Conservation (phyloP, 2,329 filamentous ascomycete species). For the Calonectria montana region DNA sequence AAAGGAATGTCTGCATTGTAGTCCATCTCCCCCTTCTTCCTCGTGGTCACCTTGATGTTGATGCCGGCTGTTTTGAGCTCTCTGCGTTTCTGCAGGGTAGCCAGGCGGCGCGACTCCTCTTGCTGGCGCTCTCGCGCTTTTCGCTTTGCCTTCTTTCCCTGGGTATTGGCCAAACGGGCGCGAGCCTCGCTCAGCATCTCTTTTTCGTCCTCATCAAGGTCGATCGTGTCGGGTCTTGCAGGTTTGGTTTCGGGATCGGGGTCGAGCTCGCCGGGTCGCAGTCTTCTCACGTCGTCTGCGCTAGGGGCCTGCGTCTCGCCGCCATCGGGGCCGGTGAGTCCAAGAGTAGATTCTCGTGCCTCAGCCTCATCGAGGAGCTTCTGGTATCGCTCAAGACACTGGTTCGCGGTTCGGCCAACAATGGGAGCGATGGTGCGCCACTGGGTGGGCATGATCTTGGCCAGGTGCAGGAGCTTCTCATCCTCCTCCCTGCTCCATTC, state of each 20-base stretch:
- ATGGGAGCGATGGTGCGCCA: constrained; percentile 99
- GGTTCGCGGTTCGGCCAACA: constrained; percentile 94
- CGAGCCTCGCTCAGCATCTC: constrained; percentile 99
- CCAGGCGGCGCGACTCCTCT: constrained; percentile 91
- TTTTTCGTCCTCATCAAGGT: constrained; percentile 98
- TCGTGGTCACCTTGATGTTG: constrained; percentile 93
- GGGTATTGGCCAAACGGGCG: constrained; percentile 95
- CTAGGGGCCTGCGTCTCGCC: constrained; percentile 88
- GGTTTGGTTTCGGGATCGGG: constrained; percentile 98
- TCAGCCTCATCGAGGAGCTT: constrained; percentile 97
- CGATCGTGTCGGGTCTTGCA: constrained; percentile 94
- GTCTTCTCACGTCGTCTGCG: constrained; percentile 88
- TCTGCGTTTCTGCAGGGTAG: constrained; percentile 91
- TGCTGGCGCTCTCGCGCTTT: constrained; percentile 96
- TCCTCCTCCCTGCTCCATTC: constrained; percentile 99
- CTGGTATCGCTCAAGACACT: constrained; percentile 97
- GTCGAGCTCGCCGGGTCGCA: constrained; percentile 93
- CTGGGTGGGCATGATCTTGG: constrained; percentile 98
- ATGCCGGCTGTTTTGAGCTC: constrained; percentile 98
- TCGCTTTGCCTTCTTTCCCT: constrained; percentile 98
- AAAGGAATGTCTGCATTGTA: constrained; percentile 99
- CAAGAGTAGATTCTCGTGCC: constrained; percentile 84
- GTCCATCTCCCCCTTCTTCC: constrained; percentile 98
- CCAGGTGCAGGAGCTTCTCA: constrained; percentile 94
- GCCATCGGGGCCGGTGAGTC: constrained; percentile 85